Evolutionary conservation across 148 eudicot genomes (phyloP).

Genomic region (Rhododendron ferrugineum): DNA sequence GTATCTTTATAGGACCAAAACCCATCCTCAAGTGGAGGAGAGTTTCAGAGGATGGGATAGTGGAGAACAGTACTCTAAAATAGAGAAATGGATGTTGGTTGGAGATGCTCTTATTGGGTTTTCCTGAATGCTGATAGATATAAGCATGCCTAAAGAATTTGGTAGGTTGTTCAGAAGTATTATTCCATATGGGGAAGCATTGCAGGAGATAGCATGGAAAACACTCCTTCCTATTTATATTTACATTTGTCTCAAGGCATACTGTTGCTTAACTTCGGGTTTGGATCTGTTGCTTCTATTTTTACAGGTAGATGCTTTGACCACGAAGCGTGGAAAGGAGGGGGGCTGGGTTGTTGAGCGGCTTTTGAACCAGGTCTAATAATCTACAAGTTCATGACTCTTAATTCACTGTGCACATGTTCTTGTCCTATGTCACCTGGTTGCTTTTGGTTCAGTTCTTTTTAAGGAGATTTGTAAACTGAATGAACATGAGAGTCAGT

Average conservation of each 20-base stretch:
- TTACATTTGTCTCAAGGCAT: background rate
- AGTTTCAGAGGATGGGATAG: background rate
- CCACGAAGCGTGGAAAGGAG: conserved; percentile 68
- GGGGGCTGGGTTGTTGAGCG: conserved; percentile 78
- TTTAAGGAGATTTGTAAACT: background rate
- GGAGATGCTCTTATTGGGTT: background rate
- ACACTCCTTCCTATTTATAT: background rate
- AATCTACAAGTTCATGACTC: background rate
- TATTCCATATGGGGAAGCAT: background rate
- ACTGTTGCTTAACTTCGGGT: background rate
- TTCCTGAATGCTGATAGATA: background rate
- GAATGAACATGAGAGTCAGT: background rate
- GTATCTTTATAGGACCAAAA: background rate
- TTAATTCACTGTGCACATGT: background rate
- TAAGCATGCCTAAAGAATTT: background rate
- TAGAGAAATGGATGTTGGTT: background rate
- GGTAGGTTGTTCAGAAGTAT: background rate
- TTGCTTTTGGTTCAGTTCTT: background rate
- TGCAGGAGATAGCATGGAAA: background rate
- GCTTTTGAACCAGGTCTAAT: conserved; percentile 63
- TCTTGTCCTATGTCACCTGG: background rate
- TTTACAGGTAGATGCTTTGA: conserved; percentile 74
- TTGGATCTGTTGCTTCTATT: background rate
- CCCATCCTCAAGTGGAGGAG: background rate
- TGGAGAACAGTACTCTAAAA: background rate